Base-by-base conservation (phyloP, 179 eudicot species). In the Amaranthus tricolor region DNA sequence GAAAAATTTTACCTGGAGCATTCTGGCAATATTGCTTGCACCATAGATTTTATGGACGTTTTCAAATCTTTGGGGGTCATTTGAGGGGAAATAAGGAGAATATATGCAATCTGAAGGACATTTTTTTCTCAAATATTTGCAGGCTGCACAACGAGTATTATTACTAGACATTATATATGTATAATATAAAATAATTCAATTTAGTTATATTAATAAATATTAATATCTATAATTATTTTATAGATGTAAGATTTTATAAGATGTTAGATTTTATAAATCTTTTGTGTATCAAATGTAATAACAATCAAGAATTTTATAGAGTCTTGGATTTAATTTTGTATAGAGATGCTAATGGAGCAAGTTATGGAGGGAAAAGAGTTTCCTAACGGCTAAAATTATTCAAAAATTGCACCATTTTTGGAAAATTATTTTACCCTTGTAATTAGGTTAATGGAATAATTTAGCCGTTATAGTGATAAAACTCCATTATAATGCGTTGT, bases 51-150 rank as follows among this genome's bases (percentile, higher is more conserved):
- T 75, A 71, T 78, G 86, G 5, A 84, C 80, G 68, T 43, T 72
- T 16, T 71, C 75, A 16, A 77, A 84, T 75, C 73, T 78, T 43
- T 55, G 50, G 57, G 77, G 78, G 51, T 76, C 67, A 64, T 68
- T 51, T 10, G 84, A 21, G 16, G 86, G 82, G 13, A 84, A 81
- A 72, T 80, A 75, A 47, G 76, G 76, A 62, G 78, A 70, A 68
- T 75, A 83, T 44, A 83, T 62, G 57, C 86, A 83, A 75, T 83
- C 77, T 19, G 78, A 55, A 7, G 68, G 70, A 50, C 86, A 83
- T 56, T 68, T 71, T 80, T 73, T 83, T 47, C 86, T 80, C 79
- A 80, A 60, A 78, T 65, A 74, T 65, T 83, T 83, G 72, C 86
- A 83, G 7, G 82, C 84, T 50, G 84, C 82, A 62, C 86, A 83